Evolutionary conservation across 73 alveolate species (phyloP).

Genomic region (Paraurostyla sp.): DNA sequence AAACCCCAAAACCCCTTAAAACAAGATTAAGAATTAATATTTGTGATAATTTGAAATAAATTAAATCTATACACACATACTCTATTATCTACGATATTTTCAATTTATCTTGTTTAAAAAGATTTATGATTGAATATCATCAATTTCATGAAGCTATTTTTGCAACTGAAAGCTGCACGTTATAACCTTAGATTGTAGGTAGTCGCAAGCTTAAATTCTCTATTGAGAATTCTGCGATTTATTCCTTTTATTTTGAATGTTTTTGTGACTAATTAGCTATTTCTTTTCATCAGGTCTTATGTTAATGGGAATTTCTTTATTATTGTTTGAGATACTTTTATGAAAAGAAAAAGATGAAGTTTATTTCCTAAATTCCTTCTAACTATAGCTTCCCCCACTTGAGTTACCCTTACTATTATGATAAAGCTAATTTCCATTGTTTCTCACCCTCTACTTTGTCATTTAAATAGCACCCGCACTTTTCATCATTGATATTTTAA

Average conservation of each 20-base stretch:
- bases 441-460: background rate
- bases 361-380: background rate
- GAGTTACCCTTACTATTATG: background rate
- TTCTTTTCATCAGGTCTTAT: background rate
- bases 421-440: background rate
- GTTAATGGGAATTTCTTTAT: background rate
- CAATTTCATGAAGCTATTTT: too few relatives aligned
- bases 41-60: too few relatives aligned
- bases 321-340: background rate
- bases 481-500: background rate
- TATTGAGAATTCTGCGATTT: background rate
- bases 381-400: background rate
- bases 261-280: background rate
- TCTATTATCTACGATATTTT: too few relatives aligned
- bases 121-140: too few relatives aligned
- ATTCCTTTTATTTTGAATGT: background rate
- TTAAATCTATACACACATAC: too few relatives aligned
- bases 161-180: conserved; percentile 8
- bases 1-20: too few relatives aligned
- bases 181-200: background rate
- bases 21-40: too few relatives aligned
- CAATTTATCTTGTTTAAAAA: too few relatives aligned
- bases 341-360: conserved; percentile 29
- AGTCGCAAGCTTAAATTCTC: conserved; percentile 12
- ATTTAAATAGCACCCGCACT: background rate